These are phyloP conservation scores for Eucalyptus camaldulensis DNA, from an alignment of 345 rosid species.

Conservation along the genomic window DNA sequence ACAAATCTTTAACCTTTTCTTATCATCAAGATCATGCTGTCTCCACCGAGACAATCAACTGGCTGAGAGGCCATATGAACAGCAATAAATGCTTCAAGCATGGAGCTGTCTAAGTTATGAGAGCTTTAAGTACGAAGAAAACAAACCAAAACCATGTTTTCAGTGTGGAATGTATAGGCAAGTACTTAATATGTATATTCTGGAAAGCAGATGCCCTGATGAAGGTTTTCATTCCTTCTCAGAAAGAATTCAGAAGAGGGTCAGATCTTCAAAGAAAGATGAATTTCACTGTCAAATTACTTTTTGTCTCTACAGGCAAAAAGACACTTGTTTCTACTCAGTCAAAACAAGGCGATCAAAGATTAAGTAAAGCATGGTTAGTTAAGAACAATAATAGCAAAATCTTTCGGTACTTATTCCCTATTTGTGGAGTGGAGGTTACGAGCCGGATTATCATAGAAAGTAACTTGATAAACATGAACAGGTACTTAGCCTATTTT, in stretches of 20 bases:
- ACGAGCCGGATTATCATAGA: background rate
- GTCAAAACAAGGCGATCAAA: background rate
- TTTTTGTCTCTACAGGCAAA: background rate
- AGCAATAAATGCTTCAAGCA: background rate
- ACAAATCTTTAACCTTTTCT: background rate
- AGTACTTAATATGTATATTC: background rate
- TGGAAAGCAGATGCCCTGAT: background rate
- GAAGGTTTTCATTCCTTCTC: background rate
- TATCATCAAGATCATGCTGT: background rate
- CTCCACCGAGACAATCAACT: background rate
- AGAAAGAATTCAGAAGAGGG: background rate
- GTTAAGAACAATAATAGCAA: background rate
- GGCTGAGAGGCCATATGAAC: background rate
- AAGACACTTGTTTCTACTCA: background rate
- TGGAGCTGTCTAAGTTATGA: background rate
- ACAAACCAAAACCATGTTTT: background rate
- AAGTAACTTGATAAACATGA: background rate
- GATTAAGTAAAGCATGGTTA: background rate
- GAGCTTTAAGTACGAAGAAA: background rate
- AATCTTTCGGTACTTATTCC: background rate
- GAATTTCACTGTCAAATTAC: background rate
- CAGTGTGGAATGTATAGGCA: background rate
- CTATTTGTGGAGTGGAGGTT: background rate
- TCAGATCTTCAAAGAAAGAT: background rate
- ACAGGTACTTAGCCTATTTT: background rate